Evolutionary conservation across 176 grass and related monocot genomes (phyloP), one percentile per base, ranked within the genome.

Genomic region (Musa schizocarpa): DNA sequence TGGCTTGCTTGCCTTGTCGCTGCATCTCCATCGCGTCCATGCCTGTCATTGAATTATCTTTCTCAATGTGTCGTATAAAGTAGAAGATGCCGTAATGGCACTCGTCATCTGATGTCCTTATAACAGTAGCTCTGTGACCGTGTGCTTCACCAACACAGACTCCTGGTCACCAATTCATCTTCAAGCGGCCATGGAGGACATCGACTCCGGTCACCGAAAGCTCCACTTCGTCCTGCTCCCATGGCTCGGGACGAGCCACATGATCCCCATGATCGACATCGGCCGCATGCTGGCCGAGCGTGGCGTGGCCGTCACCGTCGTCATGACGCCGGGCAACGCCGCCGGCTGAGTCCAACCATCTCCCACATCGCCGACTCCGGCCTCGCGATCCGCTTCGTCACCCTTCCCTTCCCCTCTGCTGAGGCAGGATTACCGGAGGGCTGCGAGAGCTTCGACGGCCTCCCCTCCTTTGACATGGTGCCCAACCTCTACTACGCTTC

Each of bases 161-260:
- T 34, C 29, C 29, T 34, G 0, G 4, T 34, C 29, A 34, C 29
- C 29, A 4, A 34, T 34, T 34, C 54, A 14, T 5, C 16, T 17
- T 8, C 13, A 62, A 8, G 58, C 14, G 9, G 58, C 0, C 5
- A 86, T 89, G 88, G 81, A 77, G 43, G 19, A 1, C 7, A 5
- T 19, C 11, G 51, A 2, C 17, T 11, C 29, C 57, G 12, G 13
- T 9, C 57, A 61, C 74, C n/a, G 17, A 8, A 82, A 69, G 11
- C 81, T 85, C 74, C 85, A 90, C 68, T 84, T 94, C 1, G 54
- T 90, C 65, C 75, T 94, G n/a, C 52, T 94, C 69, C 91, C 91
- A 82, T 90, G 81, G 76, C 14, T 84, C 3, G 83, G 74, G 27
- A 71, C 80, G 48, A 86, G 85, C 76, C 83, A 94, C 81, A 76